Conservation (phyloP, 1,284 basidiomycete species). For the Cryptococcus jaspeensis region DNA sequence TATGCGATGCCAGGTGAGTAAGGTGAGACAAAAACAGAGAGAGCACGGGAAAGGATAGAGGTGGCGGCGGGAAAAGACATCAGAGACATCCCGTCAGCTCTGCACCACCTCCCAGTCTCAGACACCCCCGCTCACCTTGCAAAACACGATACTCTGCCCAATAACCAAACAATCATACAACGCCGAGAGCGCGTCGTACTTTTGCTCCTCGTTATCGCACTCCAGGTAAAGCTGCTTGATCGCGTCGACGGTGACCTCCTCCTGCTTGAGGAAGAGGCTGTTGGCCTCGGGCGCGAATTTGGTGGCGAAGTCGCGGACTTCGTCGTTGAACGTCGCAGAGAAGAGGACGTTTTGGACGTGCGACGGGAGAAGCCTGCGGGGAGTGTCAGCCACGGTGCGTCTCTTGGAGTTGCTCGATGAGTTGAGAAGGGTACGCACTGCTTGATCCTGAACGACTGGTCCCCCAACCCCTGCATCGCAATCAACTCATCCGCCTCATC, state of each 20-base stretch:
- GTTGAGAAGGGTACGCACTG: slow-evolving; percentile 61
- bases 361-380: slow-evolving; percentile 41
- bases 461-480: slow-evolving; percentile 92
- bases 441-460: slow-evolving; percentile 92
- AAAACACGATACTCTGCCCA: slow-evolving; percentile 97
- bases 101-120: too few species aligned
- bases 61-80: too few species aligned
- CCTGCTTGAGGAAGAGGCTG: slow-evolving; percentile 92
- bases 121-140: slow-evolving; percentile 73
- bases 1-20: neutral
- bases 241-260: slow-evolving; percentile 89
- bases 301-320: slow-evolving; percentile 82
- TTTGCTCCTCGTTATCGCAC: slow-evolving; percentile 80
- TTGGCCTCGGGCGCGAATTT: slow-evolving; percentile 94
- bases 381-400: neutral
- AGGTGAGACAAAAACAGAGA: neutral
- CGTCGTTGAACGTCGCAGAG: slow-evolving; percentile 96
- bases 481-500: slow-evolving; percentile 99
- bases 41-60: too few species aligned
- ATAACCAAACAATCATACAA: slow-evolving; percentile 90
- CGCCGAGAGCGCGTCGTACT: slow-evolving; percentile 92
- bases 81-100: too few species aligned
- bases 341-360: slow-evolving; percentile 87
- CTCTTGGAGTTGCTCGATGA: neutral
- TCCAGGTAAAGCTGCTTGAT: slow-evolving; percentile 99